phyloP scores from a whole-genome alignment of 2,329 filamentous ascomycete species.

The Pyricularia sp. region DNA sequence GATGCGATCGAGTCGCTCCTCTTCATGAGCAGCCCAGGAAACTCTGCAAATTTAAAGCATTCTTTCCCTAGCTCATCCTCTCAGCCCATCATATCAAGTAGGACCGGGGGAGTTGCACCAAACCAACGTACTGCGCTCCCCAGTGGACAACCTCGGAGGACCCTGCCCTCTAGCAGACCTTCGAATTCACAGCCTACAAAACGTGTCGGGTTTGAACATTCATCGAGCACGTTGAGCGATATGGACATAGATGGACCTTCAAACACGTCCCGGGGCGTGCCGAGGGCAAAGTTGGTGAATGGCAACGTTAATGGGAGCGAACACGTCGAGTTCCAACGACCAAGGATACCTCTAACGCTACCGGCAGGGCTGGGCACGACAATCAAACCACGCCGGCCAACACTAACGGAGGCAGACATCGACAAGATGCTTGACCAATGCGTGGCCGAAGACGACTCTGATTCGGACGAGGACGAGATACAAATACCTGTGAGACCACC shows the following conservation, averaged over 20 bases:
- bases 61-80: conserved; percentile 34
- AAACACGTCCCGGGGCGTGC: conserved; percentile 25
- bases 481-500: conserved; percentile 27
- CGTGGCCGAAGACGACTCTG: conserved; percentile 40
- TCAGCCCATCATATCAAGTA: conserved; percentile 25
- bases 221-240: conserved; percentile 29
- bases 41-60: conserved; percentile 54
- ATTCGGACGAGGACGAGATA: conserved; percentile 47
- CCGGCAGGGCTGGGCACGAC: conserved; percentile 36
- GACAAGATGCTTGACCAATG: conserved; percentile 48
- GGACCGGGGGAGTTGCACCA: conserved; percentile 10
- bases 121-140: conserved; percentile 32
- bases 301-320: conserved; percentile 21
- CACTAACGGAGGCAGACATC: conserved; percentile 44
- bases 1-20: conserved; percentile 73
- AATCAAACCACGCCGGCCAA: conserved; percentile 26
- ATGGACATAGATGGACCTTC: conserved; percentile 37
- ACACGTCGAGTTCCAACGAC: conserved; percentile 18
- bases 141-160: conserved; percentile 39
- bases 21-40: conserved; percentile 73
- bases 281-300: conserved; percentile 30
- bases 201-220: conserved; percentile 38
- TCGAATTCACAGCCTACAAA: conserved; percentile 28
- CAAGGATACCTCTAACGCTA: conserved; percentile 33
- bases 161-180: conserved; percentile 36